These are phyloP conservation scores for Aspergillus luchuensis DNA, from an alignment of 2,329 filamentous ascomycete genomes.

Conservation along the genomic window DNA sequence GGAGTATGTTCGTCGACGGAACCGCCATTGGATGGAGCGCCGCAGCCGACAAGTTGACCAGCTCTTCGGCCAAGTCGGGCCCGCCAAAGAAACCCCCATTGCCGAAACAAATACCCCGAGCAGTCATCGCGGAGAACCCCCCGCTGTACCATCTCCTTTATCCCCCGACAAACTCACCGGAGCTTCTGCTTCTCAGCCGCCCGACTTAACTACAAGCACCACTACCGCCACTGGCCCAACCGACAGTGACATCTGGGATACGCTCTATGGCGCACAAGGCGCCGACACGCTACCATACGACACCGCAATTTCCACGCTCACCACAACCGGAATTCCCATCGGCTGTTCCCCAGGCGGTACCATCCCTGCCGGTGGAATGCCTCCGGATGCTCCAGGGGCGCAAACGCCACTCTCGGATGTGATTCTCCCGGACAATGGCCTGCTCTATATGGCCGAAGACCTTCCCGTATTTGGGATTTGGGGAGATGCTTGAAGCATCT, in stretches of 20 bases:
- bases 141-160: slow-evolving; percentile 25
- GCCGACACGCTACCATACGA: slow-evolving; percentile 30
- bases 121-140: slow-evolving; percentile 10
- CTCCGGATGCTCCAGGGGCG: slow-evolving; percentile 18
- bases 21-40: slow-evolving; percentile 43
- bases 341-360: slow-evolving; percentile 36
- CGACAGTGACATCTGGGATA: slow-evolving; percentile 33
- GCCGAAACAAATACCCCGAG: slow-evolving; percentile 11
- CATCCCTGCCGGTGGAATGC: slow-evolving; percentile 22
- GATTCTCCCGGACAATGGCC: slow-evolving; percentile 35
- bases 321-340: slow-evolving; percentile 37
- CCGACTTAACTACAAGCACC: slow-evolving; percentile 11
- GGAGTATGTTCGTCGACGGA: slow-evolving; percentile 41
- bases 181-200: slow-evolving; percentile 20
- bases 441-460: slow-evolving; percentile 39
- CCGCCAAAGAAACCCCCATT: slow-evolving; percentile 15
- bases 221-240: slow-evolving; percentile 14
- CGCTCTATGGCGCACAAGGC: slow-evolving; percentile 27
- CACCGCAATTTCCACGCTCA: slow-evolving; percentile 35
- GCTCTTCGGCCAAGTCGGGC: slow-evolving; percentile 43
- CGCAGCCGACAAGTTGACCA: slow-evolving; percentile 45
- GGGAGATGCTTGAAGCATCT: slow-evolving; percentile 26
- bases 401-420: slow-evolving; percentile 38
- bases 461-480: slow-evolving; percentile 37
- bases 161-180: slow-evolving; percentile 25